A percentile compares a stretch with the other conserved stretches of the same genome.
phyloP scores from a whole-genome alignment of 768 basidiomycete genomes.

The Trametes coccinea region DNA sequence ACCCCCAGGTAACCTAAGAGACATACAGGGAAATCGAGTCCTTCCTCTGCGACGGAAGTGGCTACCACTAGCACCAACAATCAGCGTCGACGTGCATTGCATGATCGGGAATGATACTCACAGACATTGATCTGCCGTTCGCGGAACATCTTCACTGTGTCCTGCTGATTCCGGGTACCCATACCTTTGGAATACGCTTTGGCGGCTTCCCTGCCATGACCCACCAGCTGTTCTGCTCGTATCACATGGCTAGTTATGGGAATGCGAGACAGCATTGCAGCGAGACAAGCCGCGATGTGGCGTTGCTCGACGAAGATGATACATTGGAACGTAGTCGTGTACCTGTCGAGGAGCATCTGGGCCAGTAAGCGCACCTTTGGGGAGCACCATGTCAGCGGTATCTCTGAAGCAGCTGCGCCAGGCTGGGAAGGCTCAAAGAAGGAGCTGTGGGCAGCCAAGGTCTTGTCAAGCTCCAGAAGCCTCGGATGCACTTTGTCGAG shows the following conservation, averaged over 20 bases:
- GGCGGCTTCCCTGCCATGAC: slow-evolving; percentile 52
- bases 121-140: slow-evolving; percentile 65
- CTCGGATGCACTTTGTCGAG: slow-evolving; percentile 35
- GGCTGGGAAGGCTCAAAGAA: slow-evolving; percentile 38
- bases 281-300: slow-evolving; percentile 71
- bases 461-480: slow-evolving; percentile 47
- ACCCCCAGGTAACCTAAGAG: background rate
- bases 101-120: slow-evolving; percentile 37
- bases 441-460: slow-evolving; percentile 46
- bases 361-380: slow-evolving; percentile 70
- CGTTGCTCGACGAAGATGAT: slow-evolving; percentile 90
- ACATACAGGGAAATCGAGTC: slow-evolving; percentile 82
- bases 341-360: slow-evolving; percentile 56
- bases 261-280: slow-evolving; percentile 61
- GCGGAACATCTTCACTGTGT: slow-evolving; percentile 66
- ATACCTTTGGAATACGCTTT: slow-evolving; percentile 50
- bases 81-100: too few species aligned
- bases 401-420: slow-evolving; percentile 38
- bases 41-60: slow-evolving; percentile 90
- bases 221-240: slow-evolving; percentile 65
- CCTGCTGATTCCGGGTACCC: slow-evolving; percentile 52
- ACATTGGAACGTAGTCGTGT: slow-evolving; percentile 63
- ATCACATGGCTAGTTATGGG: slow-evolving; percentile 59
- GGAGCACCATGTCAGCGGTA: slow-evolving; percentile 65
- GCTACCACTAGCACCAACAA: slow-evolving; percentile 56